Base-by-base conservation (phyloP, 352 stramenopile genomes). In the Globisporangium spinosum region DNA sequence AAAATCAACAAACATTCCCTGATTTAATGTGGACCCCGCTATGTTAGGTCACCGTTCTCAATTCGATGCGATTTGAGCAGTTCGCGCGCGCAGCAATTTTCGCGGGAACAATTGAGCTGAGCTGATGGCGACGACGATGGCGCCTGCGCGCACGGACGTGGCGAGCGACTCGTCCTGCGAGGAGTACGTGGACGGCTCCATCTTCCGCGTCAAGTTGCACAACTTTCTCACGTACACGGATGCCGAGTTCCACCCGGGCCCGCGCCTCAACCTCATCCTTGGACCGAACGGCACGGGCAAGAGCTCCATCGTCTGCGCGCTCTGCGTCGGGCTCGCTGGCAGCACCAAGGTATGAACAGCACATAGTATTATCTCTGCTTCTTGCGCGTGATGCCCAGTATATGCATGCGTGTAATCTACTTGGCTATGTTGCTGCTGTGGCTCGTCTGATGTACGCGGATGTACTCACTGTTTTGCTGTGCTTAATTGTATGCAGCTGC, bases 231-330 rank as follows among this genome's bases (percentile, higher is more conserved):
- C 93, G 8, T 97, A 98, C 82, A 82, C 77, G 13, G 87, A 98
- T 65, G 84, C 87, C 23, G 93, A 97, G 71, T 95, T 98, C 58
- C 83, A 73, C 65, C 93, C 96, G 0, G 93, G 95, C 0, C 95
- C 94, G 56, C 88, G 97, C 10, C 83, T 99, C 9, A 99, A 99
- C 73, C 86, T 99, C 59, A 97, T 99, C 55, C 78, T 99, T 40
- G 98, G 97, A 0, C 96, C 97, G 2, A 99, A 99, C 68, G 98
- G 98, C 45, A 98, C 95, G 0, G 91, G 91, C 72, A 97, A 97
- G 71, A 93, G 83, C 61, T 95, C 85, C 22, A 98, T 99, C 70
- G 89, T 99, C 32, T 99, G 97, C 75, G 97, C 97, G 34, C 96
- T 99, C 59, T 98, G 92, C 67, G 87, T 99, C 45, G 97, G 97